Evolutionary conservation across 2,329 filamentous ascomycete species (phyloP).

Genomic region (Elsinoe ampelina): DNA sequence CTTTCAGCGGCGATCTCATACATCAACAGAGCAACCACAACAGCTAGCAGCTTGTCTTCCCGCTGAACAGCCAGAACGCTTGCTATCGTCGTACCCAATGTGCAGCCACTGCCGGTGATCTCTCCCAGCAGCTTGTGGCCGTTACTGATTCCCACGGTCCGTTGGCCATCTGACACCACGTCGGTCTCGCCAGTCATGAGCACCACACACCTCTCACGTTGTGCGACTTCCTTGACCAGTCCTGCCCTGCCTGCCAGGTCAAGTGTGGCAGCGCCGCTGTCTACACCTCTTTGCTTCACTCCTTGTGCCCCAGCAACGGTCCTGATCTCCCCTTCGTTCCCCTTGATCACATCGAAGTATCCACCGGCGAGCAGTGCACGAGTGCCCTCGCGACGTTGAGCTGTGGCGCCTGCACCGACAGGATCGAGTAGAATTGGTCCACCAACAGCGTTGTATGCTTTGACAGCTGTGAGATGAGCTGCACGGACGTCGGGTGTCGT

Average conservation of each 20-base stretch:
- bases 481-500: conserved; percentile 64
- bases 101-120: conserved; percentile 71
- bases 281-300: conserved; percentile 67
- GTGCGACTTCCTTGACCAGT: conserved; percentile 59
- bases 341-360: conserved; percentile 83
- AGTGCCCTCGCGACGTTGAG: conserved; percentile 61
- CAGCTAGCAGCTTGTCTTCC: conserved; percentile 60
- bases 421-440: conserved; percentile 79
- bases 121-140: conserved; percentile 62
- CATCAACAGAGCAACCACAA: conserved; percentile 62
- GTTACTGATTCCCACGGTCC: conserved; percentile 61
- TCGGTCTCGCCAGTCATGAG: conserved; percentile 76
- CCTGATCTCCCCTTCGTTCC: conserved; percentile 81
- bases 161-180: conserved; percentile 63
- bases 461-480: conserved; percentile 64
- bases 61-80: conserved; percentile 59
- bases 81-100: conserved; percentile 71
- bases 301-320: conserved; percentile 54
- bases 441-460: conserved; percentile 69
- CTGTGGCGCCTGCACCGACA: conserved; percentile 78
- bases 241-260: conserved; percentile 46
- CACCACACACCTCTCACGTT: conserved; percentile 59
- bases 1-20: conserved; percentile 70
- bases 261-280: conserved; percentile 55
- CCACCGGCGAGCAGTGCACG: conserved; percentile 61